Conservation (phyloP, 371 early-diverging fungal genomes). For the Mucor racemosus region DNA sequence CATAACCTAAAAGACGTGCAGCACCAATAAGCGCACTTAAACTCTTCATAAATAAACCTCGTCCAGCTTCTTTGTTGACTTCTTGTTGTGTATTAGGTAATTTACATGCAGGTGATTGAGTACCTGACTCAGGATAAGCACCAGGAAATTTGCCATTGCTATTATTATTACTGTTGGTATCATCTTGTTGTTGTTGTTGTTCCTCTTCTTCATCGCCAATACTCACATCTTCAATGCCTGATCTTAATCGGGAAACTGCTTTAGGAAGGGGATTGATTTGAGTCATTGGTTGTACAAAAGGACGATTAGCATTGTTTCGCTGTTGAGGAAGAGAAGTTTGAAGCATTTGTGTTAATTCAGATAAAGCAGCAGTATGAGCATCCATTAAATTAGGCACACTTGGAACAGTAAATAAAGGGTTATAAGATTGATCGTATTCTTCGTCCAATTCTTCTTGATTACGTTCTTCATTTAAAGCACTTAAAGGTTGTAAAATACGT, state of each 20-base stretch:
- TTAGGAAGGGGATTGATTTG: conserved; percentile 42
- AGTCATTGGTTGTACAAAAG: conserved; percentile 18
- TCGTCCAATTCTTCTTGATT: conserved; percentile 47
- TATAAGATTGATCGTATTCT: conserved; percentile 55
- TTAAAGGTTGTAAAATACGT: conserved; percentile 13
- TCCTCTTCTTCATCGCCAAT: conserved; percentile 10
- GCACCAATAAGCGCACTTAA: conserved; percentile 44
- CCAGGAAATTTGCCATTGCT: conserved; percentile 32
- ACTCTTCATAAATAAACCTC: conserved; percentile 43
- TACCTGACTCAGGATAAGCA: conserved; percentile 40
- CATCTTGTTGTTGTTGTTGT: background rate
- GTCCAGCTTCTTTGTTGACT: conserved; percentile 32
- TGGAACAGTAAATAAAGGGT: conserved; percentile 56
- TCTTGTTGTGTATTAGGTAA: conserved; percentile 10
- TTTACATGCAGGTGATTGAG: conserved; percentile 17
- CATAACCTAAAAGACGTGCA: conserved; percentile 42
- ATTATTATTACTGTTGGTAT: background rate
- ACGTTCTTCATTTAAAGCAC: conserved; percentile 1
- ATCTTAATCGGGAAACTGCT: conserved; percentile 26
- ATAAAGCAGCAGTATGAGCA: conserved; percentile 43
- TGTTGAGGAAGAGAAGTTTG: conserved; percentile 37
- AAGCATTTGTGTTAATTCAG: conserved; percentile 48
- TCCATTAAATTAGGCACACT: conserved; percentile 58
- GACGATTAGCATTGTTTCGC: conserved; percentile 18
- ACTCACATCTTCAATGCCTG: conserved; percentile 7